Percentiles rank a stretch among this genome's conserved stretches.
Conservation (phyloP, 2,329 filamentous ascomycete genomes). For the Ceratocystis smalleyi region DNA sequence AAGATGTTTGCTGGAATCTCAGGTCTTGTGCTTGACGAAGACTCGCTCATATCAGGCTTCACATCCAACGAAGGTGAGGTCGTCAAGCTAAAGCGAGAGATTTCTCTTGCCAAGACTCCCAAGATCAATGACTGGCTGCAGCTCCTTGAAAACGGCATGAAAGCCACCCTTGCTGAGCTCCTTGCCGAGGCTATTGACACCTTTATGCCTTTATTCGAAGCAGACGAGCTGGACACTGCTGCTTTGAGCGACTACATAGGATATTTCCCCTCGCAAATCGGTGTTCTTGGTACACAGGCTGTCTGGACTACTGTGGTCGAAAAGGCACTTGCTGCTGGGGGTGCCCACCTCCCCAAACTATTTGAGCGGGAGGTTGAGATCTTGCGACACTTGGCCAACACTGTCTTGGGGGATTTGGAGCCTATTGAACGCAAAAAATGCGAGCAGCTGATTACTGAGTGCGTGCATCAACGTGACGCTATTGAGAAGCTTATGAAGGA, state of each 20-base stretch:
- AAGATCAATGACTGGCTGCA: conserved; percentile 99
- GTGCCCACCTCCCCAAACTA: conserved; percentile 49
- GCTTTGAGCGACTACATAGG: conserved; percentile 68
- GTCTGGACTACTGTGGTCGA: conserved; percentile 88
- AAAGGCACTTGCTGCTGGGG: conserved; percentile 55
- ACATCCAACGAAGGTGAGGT: conserved; percentile 90
- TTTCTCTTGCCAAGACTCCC: conserved; percentile 83
- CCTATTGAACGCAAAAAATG: conserved; percentile 86
- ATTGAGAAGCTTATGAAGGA: conserved; percentile 71
- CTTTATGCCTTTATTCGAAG: conserved; percentile 64
- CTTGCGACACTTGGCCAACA: conserved; percentile 69
- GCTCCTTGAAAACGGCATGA: conserved; percentile 84
- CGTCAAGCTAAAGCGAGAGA: conserved; percentile 74
- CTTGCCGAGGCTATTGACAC: conserved; percentile 72
- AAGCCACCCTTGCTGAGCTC: conserved; percentile 77
- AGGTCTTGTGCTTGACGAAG: conserved; percentile 79
- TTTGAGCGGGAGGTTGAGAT: conserved; percentile 74
- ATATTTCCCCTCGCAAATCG: conserved; percentile 80
- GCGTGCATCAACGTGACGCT: conserved; percentile 88
- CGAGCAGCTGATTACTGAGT: conserved; percentile 96
- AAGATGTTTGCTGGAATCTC: conserved; percentile 99
- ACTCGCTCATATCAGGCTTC: conserved; percentile 76
- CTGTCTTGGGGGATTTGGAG: conserved; percentile 78
- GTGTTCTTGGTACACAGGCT: conserved; percentile 83
- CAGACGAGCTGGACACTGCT: conserved; percentile 50